Conservation (phyloP, 2,329 filamentous ascomycete species). For the Alternaria novae-zelandiae region DNA sequence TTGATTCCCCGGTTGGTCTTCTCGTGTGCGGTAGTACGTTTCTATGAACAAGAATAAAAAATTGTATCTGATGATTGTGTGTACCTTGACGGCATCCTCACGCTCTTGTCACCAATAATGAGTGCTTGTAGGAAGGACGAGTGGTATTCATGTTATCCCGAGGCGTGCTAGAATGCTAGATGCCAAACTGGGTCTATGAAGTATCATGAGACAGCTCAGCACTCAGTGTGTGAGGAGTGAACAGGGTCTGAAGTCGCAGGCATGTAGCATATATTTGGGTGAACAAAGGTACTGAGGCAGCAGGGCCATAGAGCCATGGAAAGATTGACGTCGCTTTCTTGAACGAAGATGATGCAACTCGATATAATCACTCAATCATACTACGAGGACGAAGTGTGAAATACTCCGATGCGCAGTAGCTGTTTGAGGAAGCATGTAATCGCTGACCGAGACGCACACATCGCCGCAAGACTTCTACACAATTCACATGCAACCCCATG, state of each 20-base stretch:
- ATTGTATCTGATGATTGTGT: not conserved
- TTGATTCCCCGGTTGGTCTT: slow-evolving; percentile 1
- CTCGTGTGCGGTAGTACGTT: not conserved
- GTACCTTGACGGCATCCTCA: not conserved
- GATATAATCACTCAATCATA: rapidly evolving
- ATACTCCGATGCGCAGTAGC: too few relatives aligned
- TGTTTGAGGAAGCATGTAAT: not conserved
- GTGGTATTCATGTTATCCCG: not conserved
- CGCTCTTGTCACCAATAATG: not conserved
- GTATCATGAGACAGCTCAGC: not conserved
- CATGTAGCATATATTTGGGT: not conserved
- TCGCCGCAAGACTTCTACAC: not conserved
- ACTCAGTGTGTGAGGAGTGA: too few relatives aligned
- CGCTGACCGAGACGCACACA: not conserved
- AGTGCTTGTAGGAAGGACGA: not conserved
- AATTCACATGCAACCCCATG: not conserved
- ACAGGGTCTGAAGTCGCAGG: not conserved
- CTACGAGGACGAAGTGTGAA: too few relatives aligned
- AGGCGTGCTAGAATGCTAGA: not conserved
- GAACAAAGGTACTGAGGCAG: not conserved
- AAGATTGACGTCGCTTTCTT: not conserved
- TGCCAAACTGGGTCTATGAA: rapidly evolving
- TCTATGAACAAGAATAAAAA: slow-evolving; percentile 2
- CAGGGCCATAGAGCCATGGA: not conserved
- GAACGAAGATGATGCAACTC: not conserved